Conservation (phyloP, 2,329 filamentous ascomycete species). For the Penicillium sp. region DNA sequence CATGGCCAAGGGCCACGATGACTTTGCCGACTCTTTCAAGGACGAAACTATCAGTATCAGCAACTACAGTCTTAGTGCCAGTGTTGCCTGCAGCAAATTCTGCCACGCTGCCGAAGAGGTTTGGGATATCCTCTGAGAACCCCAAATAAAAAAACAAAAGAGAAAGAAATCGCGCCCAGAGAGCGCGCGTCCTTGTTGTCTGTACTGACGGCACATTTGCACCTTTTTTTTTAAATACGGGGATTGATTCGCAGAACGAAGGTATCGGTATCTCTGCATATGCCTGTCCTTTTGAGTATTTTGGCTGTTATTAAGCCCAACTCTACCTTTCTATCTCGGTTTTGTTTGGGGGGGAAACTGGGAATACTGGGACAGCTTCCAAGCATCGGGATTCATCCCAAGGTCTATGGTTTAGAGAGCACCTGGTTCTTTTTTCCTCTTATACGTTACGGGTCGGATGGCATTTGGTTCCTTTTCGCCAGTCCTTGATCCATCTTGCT, state of each 20-base stretch:
- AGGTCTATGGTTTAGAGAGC: constrained; percentile 4
- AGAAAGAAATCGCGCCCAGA: constrained; percentile 12
- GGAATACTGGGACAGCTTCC: constrained; percentile 4
- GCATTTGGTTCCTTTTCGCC: constrained; percentile 34
- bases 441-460: constrained; percentile 28
- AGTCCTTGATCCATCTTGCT: constrained; percentile 24
- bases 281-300: not conserved
- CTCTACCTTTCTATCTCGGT: constrained; percentile 4
- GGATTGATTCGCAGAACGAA: constrained; percentile 4
- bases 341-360: constrained; percentile 8
- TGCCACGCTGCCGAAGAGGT: constrained; percentile 96
- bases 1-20: constrained; percentile 96
- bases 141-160: not conserved
- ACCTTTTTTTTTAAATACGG: constrained; percentile 14
- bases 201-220: constrained; percentile 13
- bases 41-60: constrained; percentile 98
- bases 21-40: constrained; percentile 90
- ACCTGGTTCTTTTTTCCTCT: constrained; percentile 3
- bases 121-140: constrained; percentile 80
- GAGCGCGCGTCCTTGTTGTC: constrained; percentile 13
- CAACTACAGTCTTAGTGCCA: constrained; percentile 95
- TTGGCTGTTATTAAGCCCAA: constrained; percentile 2
- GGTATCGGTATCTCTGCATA: not conserved
- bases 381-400: constrained; percentile 15
- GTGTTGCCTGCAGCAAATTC: constrained; percentile 99